These are phyloP conservation scores for Candolleomyces aberdarensis DNA, from an alignment of 768 basidiomycete species.

Conservation along the genomic window DNA sequence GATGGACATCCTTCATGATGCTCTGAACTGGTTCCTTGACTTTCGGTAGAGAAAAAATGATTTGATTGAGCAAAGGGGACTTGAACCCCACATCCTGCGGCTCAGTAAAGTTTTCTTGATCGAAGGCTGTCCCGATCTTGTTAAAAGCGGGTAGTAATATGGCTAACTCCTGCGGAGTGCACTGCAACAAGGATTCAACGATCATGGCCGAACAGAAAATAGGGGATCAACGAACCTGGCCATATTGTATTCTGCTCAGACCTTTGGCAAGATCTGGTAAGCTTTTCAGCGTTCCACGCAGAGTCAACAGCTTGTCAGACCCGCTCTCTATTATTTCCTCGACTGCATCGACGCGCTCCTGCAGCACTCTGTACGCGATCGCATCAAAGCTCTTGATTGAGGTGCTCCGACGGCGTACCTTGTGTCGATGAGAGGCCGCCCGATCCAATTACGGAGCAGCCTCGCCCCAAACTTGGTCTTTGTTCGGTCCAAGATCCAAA, in stretches of 20 bases:
- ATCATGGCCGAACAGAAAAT: background rate
- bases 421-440: slow-evolving; percentile 75
- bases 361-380: slow-evolving; percentile 49
- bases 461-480: slow-evolving; percentile 87
- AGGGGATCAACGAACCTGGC: slow-evolving; percentile 59
- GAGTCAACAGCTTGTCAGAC: slow-evolving; percentile 58
- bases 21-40: slow-evolving; percentile 52
- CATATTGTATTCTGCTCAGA: slow-evolving; percentile 85
- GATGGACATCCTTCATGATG: slow-evolving; percentile 53
- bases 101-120: slow-evolving; percentile 31
- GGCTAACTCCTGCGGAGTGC: slow-evolving; percentile 80
- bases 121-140: slow-evolving; percentile 65
- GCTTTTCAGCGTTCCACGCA: slow-evolving; percentile 67
- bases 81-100: slow-evolving; percentile 53
- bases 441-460: slow-evolving; percentile 82
- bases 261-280: slow-evolving; percentile 90
- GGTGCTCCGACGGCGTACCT: slow-evolving; percentile 34
- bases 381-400: background rate
- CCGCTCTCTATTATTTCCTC: slow-evolving; percentile 71
- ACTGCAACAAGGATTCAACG: slow-evolving; percentile 36
- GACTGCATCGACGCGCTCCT: slow-evolving; percentile 79
- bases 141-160: slow-evolving; percentile 72
- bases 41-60: slow-evolving; percentile 65
- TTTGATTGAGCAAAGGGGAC: slow-evolving; percentile 65
- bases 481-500: slow-evolving; percentile 86